Base-by-base conservation (phyloP, 2,329 filamentous ascomycete species). In the Aspergillus latus region DNA sequence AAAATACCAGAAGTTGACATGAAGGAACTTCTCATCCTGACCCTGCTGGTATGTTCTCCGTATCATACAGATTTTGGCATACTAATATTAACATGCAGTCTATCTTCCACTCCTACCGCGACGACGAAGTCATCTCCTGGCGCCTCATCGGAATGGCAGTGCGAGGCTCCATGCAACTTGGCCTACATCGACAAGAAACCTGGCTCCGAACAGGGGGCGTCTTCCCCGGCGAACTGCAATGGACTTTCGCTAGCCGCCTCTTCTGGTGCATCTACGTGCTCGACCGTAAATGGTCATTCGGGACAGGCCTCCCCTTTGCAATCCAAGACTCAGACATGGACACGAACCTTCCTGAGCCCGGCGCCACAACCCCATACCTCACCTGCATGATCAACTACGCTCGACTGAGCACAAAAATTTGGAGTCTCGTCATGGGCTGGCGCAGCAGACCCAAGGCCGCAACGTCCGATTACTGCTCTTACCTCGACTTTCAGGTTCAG, bases 241-340 rank as follows among this genome's bases (percentile, higher is more conserved):
- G 68, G 59, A 71, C 61, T 5, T 73, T 69, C 65, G 68, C 69
- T 3, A 71, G 65, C 43, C 59, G 70, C 28, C 54, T 81, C 0
- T 82, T 82, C 57, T 82, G 80, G 78, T 79, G 74, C 30, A 77
- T 81, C 15, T 82, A 82, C 52, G 76, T 80, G 0, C 72, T 82
- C 0, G 80, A 82, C 49, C 76, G 79, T 0, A 75, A 80, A 21
- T 82, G 78, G 77, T 80, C 78, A 8, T 80, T 82, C 34, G 79
- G 79, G 1, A 81, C 78, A 0, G 78, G 79, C 10, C 62, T 82
- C 16, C 78, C 79, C 0, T 82, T 81, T 60, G 75, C 75, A 0
- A 70, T 82, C 4, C 71, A 78, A 9, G 79, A 82, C 52, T 72
- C 74, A 0, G 80, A 81, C 48, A 78, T 82, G 57, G 80, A 82